Evolutionary conservation across 1,139 yeast genomes (phyloP).

Genomic region (Suhomyces chickasaworum): DNA sequence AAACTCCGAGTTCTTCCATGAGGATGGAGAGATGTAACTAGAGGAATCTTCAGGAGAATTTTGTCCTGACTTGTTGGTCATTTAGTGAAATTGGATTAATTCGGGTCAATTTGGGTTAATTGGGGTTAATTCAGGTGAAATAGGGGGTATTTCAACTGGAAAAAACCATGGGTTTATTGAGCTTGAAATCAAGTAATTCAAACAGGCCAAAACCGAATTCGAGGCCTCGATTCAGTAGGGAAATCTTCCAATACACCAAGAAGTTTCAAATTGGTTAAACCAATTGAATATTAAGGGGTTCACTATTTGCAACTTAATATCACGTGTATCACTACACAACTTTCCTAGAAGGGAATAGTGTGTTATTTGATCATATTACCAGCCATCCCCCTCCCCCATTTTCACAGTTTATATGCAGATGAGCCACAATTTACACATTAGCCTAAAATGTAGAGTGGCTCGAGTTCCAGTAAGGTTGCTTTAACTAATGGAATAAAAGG

Average conservation of each 20-base stretch:
- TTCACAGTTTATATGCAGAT: background rate
- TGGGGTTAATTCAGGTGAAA: no score
- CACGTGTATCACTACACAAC: constrained; percentile 1
- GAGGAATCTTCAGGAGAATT: background rate
- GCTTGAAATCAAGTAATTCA: background rate
- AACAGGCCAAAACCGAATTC: background rate
- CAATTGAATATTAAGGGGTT: background rate
- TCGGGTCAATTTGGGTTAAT: no score
- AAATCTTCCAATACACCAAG: background rate
- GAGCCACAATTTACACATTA: background rate
- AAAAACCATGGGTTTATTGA: background rate
- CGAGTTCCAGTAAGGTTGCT: no score
- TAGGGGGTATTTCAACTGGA: background rate
- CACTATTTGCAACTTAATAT: constrained; percentile 4
- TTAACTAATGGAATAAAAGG: no score
- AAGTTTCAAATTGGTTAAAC: background rate
- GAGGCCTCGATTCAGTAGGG: background rate
- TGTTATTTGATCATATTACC: background rate
- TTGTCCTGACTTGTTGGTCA: background rate
- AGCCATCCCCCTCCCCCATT: no score
- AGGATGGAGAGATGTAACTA: background rate
- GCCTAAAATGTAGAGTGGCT: no score
- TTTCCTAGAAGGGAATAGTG: background rate
- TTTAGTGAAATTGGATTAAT: background rate
- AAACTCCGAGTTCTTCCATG: background rate